Evolutionary conservation across 495 filamentous ascomycete species (phyloP), one percentile per base, ranked within the genome.

Genomic region (Hypoxylon cercidicola): DNA sequence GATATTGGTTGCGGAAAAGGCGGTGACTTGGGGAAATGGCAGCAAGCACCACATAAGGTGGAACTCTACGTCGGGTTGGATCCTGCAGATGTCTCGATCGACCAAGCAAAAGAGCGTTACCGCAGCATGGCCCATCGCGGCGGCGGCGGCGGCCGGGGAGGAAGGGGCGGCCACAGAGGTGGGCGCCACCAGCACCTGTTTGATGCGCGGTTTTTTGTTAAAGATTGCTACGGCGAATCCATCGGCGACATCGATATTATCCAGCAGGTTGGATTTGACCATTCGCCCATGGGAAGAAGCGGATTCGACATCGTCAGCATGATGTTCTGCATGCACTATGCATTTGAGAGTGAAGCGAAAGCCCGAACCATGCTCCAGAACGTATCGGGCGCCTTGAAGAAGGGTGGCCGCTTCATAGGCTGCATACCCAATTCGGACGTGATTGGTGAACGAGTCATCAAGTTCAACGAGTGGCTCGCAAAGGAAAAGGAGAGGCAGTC

Each of bases 311-410:
- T 98, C 11, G 94, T 99, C 46, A 90, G 89, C 55, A 97, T 96
- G 84, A 99, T 99, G 95, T 99, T 99, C 70, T 93, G 93, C 72
- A 96, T 99, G 87, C 95, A 99, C 78, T 99, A 99, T 72, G 93
- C 96, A 0, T 99, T 97, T 68, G 96, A 99, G 76, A 91, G 81
- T 59, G 92, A 98, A 75, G 83, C 83, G 5, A 96, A 97, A 74
- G 89, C 93, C 10, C 85, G 93, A 18, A 89, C 87, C 53, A 98
- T 99, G 95, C 84, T 99, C 49, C 84, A 86, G 72, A 99, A 99
- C 73, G 95, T 99, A 11, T 87, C 95, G 1, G 90, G 93, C 4
- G 84, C 88, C 21, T 75, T 99, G 68, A 96, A 92, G 75, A 97
- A 97, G 71, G 95, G 95, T 16, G 95, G 95, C 8, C 87, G 92